A percentile compares a stretch with the other conserved stretches of the same genome.
Evolutionary conservation across 192 early-diverging fungal species (phyloP).

Genomic region (Globomyces pollinis-pini): DNA sequence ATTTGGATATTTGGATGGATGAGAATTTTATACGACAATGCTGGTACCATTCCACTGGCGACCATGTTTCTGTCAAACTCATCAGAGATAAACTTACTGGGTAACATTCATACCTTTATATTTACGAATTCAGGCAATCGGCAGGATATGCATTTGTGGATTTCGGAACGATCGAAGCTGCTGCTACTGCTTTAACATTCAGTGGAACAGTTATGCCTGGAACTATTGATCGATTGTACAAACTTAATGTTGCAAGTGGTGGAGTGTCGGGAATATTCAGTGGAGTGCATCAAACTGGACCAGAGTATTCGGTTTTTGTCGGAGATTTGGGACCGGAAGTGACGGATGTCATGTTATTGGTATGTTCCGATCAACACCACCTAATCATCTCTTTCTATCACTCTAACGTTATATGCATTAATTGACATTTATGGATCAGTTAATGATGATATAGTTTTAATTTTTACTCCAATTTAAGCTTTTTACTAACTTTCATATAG

Average conservation of each 20-base stretch:
- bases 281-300: slow-evolving; percentile 51
- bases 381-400: not conserved
- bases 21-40: slow-evolving; percentile 79
- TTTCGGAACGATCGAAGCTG: slow-evolving; percentile 58
- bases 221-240: slow-evolving; percentile 72
- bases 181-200: slow-evolving; percentile 63
- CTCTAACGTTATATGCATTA: not conserved
- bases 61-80: slow-evolving; percentile 85
- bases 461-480: not conserved
- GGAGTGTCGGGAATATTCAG: slow-evolving; percentile 44
- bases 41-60: slow-evolving; percentile 72
- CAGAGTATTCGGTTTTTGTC: slow-evolving; percentile 91
- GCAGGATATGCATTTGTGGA: slow-evolving; percentile 95
- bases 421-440: not conserved
- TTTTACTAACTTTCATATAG: slow-evolving; percentile 25
- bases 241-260: slow-evolving; percentile 95
- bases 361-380: slow-evolving; percentile 40
- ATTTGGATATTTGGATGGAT: slow-evolving; percentile 97
- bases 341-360: slow-evolving; percentile 73
- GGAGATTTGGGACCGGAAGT: slow-evolving; percentile 90
- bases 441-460: no score
- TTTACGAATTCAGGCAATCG: slow-evolving; percentile 40
- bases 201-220: slow-evolving; percentile 80
- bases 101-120: slow-evolving; percentile 37
- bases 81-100: slow-evolving; percentile 88